Percentiles rank a stretch among this genome's conserved stretches.
Evolutionary conservation across 768 basidiomycete species (phyloP).

Genomic region (Agrocybe pediades): DNA sequence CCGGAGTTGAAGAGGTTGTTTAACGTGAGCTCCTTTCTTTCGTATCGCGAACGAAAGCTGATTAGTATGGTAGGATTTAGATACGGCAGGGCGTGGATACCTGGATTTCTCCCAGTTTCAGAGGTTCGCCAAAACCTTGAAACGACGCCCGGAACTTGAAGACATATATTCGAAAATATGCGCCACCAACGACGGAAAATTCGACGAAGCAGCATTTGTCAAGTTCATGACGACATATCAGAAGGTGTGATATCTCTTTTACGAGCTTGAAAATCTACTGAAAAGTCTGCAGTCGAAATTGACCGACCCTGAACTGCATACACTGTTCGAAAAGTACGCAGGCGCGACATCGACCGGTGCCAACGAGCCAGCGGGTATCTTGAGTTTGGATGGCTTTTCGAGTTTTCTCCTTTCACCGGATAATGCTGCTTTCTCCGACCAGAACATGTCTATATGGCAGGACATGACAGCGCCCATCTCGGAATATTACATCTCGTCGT

Average conservation of each 20-base stretch:
- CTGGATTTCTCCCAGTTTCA: slow-evolving; percentile 84
- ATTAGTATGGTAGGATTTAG: slow-evolving; percentile 55
- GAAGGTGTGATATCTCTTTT: slow-evolving; percentile 28
- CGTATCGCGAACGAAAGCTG: background rate
- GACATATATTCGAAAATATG: slow-evolving; percentile 50
- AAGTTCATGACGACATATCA: slow-evolving; percentile 48
- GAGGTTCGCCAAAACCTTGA: slow-evolving; percentile 79
- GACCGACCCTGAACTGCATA: slow-evolving; percentile 30
- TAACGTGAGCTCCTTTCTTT: slow-evolving; percentile 39
- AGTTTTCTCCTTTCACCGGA: slow-evolving; percentile 81
- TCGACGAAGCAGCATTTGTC: slow-evolving; percentile 45
- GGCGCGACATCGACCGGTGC: slow-evolving; percentile 6
- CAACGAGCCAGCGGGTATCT: slow-evolving; percentile 23
- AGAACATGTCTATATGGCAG: slow-evolving; percentile 51
- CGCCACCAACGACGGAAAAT: slow-evolving; percentile 30
- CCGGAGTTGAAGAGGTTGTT: slow-evolving; percentile 61
- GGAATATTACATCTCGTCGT: slow-evolving; percentile 90
- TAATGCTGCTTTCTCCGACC: slow-evolving; percentile 58
- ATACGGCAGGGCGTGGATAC: slow-evolving; percentile 51
- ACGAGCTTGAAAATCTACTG: slow-evolving; percentile 1
- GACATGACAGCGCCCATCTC: slow-evolving; percentile 89
- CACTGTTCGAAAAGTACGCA: slow-evolving; percentile 38
- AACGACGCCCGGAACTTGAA: slow-evolving; percentile 83
- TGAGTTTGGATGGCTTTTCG: slow-evolving; percentile 68
- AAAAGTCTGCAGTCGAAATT: slow-evolving; percentile 33